A percentile compares a stretch with the other conserved stretches of the same genome.
phyloP scores from a whole-genome alignment of 202 grass and related monocot genomes.

The Elaeis oleifera region DNA sequence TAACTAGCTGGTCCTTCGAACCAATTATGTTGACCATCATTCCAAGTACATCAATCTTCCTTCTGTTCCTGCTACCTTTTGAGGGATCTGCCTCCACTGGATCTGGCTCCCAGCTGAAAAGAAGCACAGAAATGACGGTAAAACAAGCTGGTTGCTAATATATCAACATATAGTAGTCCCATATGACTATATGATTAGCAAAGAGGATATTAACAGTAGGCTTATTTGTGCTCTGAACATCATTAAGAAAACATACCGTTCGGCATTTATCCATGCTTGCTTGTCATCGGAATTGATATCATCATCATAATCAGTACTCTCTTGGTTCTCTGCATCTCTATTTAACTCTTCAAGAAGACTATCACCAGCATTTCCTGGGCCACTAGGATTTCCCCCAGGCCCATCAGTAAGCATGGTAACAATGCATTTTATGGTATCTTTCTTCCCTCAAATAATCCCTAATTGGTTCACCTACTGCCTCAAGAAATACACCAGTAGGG shows the following conservation, averaged over 20 bases:
- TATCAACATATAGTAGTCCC: too few species aligned
- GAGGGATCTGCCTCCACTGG: constrained; percentile 81
- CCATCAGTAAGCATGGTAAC: constrained; percentile 94
- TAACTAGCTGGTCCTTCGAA: constrained; percentile 94
- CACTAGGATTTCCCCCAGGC: constrained; percentile 57
- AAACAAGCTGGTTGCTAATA: neutral
- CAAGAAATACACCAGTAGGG: constrained; percentile 89
- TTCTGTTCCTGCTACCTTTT: constrained; percentile 87
- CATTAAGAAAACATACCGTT: constrained; percentile 45
- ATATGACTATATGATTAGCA: neutral
- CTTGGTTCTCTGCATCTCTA: constrained; percentile 80
- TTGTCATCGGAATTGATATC: constrained; percentile 84
- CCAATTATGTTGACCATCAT: constrained; percentile 97
- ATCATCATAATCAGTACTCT: constrained; percentile 70
- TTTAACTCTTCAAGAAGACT: constrained; percentile 94
- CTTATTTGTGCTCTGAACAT: constrained; percentile 1
- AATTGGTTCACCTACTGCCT: constrained; percentile 99
- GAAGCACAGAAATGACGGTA: constrained; percentile 4
- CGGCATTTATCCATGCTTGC: constrained; percentile 91
- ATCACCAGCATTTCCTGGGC: constrained; percentile 60
- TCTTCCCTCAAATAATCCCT: constrained; percentile 96
- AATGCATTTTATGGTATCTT: constrained; percentile 99
- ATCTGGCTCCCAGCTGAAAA: constrained; percentile 91
- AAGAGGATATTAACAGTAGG: neutral
- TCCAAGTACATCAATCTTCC: constrained; percentile 95